Conservation (phyloP, 2,329 filamentous ascomycete species). For the Elsinoe australis region DNA sequence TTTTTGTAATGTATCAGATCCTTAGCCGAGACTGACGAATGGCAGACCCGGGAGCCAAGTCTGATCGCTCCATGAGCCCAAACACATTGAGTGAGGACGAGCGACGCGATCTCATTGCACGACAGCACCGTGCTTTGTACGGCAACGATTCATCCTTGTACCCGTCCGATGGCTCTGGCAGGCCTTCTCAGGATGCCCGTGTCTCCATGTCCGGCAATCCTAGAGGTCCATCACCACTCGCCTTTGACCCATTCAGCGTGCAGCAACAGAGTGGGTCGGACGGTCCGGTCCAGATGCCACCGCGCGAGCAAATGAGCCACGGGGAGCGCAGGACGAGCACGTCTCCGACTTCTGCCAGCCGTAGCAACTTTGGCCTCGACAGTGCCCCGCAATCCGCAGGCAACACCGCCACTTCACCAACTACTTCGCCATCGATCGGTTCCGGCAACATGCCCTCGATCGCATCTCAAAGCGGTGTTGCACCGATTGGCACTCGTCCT, state of each 20-base stretch:
- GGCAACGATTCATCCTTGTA: constrained; percentile 63
- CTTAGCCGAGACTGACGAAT: constrained; percentile 1
- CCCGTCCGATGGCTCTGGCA: constrained; percentile 61
- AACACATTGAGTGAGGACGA: constrained; percentile 89
- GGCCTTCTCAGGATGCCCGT: constrained; percentile 58
- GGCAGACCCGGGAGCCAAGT: constrained; percentile 64
- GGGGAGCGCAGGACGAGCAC: constrained; percentile 65
- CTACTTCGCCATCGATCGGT: constrained; percentile 64
- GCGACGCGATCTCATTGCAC: constrained; percentile 88
- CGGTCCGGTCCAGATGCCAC: constrained; percentile 46
- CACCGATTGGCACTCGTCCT: constrained; percentile 88
- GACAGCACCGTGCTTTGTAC: constrained; percentile 90
- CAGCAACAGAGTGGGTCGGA: constrained; percentile 47
- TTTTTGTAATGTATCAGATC: constrained; percentile 35
- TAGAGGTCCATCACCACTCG: constrained; percentile 71
- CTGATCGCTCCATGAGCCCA: constrained; percentile 77
- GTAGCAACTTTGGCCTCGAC: constrained; percentile 42
- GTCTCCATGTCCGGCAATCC: constrained; percentile 55
- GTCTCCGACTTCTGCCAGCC: constrained; percentile 69
- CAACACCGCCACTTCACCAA: constrained; percentile 80
- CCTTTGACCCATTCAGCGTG: constrained; percentile 62
- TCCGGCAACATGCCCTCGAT: constrained; percentile 45
- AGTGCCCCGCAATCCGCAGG: constrained; percentile 55
- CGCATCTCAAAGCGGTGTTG: constrained; percentile 58
- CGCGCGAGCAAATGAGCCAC: constrained; percentile 26